Conservation (phyloP, 169 alveolate genomes). For the Eimeria acervulina region DNA sequence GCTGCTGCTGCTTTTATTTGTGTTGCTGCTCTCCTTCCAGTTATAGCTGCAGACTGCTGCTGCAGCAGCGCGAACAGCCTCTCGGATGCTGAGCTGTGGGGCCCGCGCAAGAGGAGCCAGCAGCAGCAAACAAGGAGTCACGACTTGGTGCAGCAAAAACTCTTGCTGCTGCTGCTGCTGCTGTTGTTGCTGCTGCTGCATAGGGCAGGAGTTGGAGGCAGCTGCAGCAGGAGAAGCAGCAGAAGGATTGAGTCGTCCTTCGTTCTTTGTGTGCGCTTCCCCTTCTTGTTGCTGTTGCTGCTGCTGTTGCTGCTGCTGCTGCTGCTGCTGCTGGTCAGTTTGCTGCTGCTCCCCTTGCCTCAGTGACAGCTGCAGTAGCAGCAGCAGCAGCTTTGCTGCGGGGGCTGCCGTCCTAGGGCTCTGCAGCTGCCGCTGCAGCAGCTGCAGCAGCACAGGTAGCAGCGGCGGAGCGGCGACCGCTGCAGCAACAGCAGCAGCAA, state of each 20-base stretch:
- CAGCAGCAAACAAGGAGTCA: slow-evolving; percentile 25
- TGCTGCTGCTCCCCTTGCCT: background rate
- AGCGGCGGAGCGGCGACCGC: no score
- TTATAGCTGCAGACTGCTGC: background rate
- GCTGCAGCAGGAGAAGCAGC: no score
- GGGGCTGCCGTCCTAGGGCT: no score
- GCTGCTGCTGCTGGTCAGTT: background rate
- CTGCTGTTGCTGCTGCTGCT: background rate
- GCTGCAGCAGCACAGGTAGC: no score
- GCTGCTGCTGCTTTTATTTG: no score
- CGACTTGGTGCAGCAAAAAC: background rate
- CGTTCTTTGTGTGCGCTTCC: background rate
- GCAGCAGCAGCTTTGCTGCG: no score
- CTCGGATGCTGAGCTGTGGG: background rate
- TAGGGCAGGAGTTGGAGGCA: no score
- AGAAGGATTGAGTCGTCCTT: background rate
- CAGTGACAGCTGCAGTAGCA: background rate
- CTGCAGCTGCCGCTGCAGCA: no score
- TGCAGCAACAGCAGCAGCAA: no score
- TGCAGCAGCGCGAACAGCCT: background rate
- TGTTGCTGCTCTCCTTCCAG: background rate
- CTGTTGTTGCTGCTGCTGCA: no score
- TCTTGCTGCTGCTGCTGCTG: no score
- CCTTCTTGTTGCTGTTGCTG: background rate
- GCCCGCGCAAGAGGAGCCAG: background rate